These are phyloP conservation scores for Schizonepeta tenuifolia DNA, from an alignment of 257 asterid genomes.

Conservation along the genomic window DNA sequence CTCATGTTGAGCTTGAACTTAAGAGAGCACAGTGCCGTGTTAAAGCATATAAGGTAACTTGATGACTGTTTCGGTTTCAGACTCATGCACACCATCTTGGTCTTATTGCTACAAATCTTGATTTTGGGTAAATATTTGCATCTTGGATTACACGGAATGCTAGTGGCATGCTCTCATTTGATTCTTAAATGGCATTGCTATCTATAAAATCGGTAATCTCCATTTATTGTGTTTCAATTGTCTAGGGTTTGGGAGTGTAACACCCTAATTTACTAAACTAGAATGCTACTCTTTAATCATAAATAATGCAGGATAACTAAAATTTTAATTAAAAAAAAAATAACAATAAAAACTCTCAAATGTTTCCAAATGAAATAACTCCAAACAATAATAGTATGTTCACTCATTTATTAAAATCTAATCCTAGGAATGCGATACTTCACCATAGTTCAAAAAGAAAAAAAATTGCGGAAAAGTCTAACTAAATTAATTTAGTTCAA, in stretches of 20 bases:
- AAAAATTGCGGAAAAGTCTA: too few species aligned
- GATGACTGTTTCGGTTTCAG: slow-evolving; percentile 21
- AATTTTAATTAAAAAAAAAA: too few species aligned
- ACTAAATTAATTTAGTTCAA: too few species aligned
- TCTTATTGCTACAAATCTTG: slow-evolving; percentile 14
- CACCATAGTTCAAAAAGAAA: too few species aligned
- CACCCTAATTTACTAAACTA: too few species aligned
- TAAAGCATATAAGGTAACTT: slow-evolving; percentile 72
- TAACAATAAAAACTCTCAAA: too few species aligned
- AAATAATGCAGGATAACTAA: too few species aligned
- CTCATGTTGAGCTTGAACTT: slow-evolving; percentile 73
- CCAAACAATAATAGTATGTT: too few species aligned
- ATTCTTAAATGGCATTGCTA: slow-evolving; percentile 12
- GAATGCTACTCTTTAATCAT: too few species aligned
- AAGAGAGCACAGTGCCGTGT: slow-evolving; percentile 80
- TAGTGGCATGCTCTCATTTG: slow-evolving; percentile 22
- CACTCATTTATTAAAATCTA: too few species aligned
- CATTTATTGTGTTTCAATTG: slow-evolving; percentile 1
- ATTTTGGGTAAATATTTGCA: slow-evolving; percentile 15
- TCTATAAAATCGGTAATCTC: background rate
- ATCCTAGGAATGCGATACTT: too few species aligned
- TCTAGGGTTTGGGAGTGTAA: background rate
- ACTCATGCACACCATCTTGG: slow-evolving; percentile 19
- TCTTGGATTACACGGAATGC: slow-evolving; percentile 19
- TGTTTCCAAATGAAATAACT: too few species aligned